Conservation (phyloP, 768 basidiomycete genomes). For the Zangia roseola region DNA sequence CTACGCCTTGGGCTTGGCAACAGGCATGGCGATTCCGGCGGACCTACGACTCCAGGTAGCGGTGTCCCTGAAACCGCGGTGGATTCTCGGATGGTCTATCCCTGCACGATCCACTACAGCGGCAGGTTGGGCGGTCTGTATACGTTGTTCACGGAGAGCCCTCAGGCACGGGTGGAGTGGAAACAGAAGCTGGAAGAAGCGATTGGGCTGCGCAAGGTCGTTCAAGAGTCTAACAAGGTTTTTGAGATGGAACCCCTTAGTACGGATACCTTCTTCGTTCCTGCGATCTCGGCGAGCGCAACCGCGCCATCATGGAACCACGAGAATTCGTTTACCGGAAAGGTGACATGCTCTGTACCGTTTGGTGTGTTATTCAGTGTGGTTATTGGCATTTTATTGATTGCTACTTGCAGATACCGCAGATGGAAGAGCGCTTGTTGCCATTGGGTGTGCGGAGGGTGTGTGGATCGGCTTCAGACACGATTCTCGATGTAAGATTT, state of each 20-base stretch:
- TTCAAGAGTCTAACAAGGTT: conserved; percentile 92
- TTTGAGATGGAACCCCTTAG: conserved; percentile 92
- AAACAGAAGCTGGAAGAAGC: conserved; percentile 87
- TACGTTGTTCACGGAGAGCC: conserved; percentile 83
- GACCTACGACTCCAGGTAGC: conserved; percentile 27
- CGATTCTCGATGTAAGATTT: conserved; percentile 69
- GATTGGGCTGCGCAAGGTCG: conserved; percentile 76
- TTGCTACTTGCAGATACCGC: conserved; percentile 55
- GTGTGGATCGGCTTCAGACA: conserved; percentile 94
- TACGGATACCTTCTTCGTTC: conserved; percentile 82
- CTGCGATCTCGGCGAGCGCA: conserved; percentile 52
- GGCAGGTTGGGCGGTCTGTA: conserved; percentile 86
- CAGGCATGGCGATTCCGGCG: conserved; percentile 29
- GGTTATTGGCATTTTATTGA: conserved; percentile 6
- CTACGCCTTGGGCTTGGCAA: conserved; percentile 57
- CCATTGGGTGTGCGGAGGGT: conserved; percentile 93
- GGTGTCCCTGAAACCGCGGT: conserved; percentile 39
- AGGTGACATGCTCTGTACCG: conserved; percentile 93
- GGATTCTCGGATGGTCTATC: conserved; percentile 79
- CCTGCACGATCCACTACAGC: conserved; percentile 86
- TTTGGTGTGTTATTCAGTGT: conserved; percentile 42
- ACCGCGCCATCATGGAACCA: conserved; percentile 58
- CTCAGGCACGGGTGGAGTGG: conserved; percentile 80
- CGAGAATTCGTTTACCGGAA: conserved; percentile 72
- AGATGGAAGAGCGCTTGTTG: conserved; percentile 83